These are phyloP conservation scores for Ilyonectria destructans DNA, from an alignment of 2,329 filamentous ascomycete genomes.

Conservation along the genomic window DNA sequence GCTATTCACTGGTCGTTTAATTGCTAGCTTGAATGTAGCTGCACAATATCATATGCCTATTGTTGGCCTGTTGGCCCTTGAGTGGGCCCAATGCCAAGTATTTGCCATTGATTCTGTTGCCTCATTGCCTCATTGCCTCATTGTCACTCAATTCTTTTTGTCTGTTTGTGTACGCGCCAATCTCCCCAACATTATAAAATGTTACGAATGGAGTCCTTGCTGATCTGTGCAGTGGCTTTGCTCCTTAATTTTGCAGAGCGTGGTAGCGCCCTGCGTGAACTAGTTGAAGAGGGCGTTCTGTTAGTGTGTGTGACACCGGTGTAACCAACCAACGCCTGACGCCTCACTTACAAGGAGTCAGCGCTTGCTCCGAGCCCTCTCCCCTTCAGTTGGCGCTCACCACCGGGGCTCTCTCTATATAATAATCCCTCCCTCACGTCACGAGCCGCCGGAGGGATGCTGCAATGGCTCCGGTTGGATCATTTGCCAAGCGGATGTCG, in stretches of 20 bases:
- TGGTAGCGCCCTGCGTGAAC: too few relatives aligned
- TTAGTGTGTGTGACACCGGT: too few relatives aligned
- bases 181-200: background rate
- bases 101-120: background rate
- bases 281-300: too few relatives aligned
- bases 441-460: background rate
- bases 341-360: background rate
- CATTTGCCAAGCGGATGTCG: background rate
- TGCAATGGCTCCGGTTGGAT: background rate
- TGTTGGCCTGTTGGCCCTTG: constrained; percentile 2
- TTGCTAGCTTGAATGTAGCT: constrained; percentile 15
- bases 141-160: background rate
- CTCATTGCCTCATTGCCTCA: too few relatives aligned
- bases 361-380: background rate
- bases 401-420: background rate
- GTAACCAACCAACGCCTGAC: too few relatives aligned
- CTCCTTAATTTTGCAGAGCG: too few relatives aligned
- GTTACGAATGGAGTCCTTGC: too few relatives aligned
- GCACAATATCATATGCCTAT: background rate
- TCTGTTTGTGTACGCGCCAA: background rate
- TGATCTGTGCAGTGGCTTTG: too few relatives aligned
- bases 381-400: background rate
- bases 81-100: background rate
- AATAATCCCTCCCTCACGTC: background rate
- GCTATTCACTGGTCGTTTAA: constrained; percentile 14